Base-by-base conservation (phyloP, 2,329 filamentous ascomycete species). In the Amylocarpus encephaloides region DNA sequence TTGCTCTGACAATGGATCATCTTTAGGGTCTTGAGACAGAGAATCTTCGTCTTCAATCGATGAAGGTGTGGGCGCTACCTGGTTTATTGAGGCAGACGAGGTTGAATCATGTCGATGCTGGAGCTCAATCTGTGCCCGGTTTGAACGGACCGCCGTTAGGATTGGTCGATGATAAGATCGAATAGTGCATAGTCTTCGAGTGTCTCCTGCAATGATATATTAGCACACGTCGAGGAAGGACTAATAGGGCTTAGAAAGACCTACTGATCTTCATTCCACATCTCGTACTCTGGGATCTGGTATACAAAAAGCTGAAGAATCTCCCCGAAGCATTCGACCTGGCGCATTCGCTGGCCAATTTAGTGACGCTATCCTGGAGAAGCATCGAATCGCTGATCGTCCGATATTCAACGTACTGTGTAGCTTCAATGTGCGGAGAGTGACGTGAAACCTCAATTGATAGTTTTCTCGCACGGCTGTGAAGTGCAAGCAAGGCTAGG, bases 241-340 rank as follows among this genome's bases (percentile, higher is more conserved):
- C 9, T 9, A 1, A n/a, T 2, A 35, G 35, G 12, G 12, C 5
- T 2, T 18, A 38, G 34, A 30, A n/a, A 16, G 11, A 19, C 12
- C 5, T 26, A 44, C 34, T 48, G 13, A 38, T 18, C 39, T 39
- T 48, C 18, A 22, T 34, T 50, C 32, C 39, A 34, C 35, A 35
- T 38, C 36, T 15, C 32, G 33, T 41, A 47, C n/a, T 40, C 26
- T 34, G 32, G 22, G 15, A 34, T 38, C 18, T 53, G 56, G 53
- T 54, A 60, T 32, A 51, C 45, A 46, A 49, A 62, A 19, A 62
- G 56, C 6, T 55, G 54, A 64, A 64, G 32, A 33, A 33, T 16
- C 48, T 49, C n/a, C 48, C 50, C 4, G 22, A 4, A n/a, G 55
- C 55, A 35, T 51, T 50, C 42, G 40, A 38, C 33, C 29, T 43